Evolutionary conservation across 208 protist genomes (phyloP).

Genomic region (Wallacemonas sp.): DNA sequence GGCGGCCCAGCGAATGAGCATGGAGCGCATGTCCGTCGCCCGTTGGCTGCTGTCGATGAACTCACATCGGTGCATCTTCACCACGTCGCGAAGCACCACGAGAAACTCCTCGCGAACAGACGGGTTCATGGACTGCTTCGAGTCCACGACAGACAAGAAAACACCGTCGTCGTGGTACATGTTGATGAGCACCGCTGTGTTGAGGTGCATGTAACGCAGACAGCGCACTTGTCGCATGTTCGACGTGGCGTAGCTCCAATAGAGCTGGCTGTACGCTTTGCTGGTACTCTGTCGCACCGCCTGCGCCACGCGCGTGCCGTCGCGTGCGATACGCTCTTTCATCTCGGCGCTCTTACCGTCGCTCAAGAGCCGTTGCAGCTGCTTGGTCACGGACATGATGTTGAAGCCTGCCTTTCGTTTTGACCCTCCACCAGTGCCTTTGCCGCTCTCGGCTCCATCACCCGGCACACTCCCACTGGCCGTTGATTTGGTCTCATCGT

Average conservation of each 20-base stretch:
- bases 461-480: background rate
- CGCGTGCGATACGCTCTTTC: slow-evolving; percentile 43
- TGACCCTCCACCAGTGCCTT: background rate
- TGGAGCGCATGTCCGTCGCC: slow-evolving; percentile 43
- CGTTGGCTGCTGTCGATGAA: slow-evolving; percentile 69
- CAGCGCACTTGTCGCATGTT: slow-evolving; percentile 61
- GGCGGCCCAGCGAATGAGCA: slow-evolving; percentile 89
- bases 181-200: slow-evolving; percentile 74
- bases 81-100: slow-evolving; percentile 53
- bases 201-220: slow-evolving; percentile 84
- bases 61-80: slow-evolving; percentile 37
- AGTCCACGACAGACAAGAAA: slow-evolving; percentile 82
- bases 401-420: slow-evolving; percentile 22
- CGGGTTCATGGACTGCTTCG: slow-evolving; percentile 85
- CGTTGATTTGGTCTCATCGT: slow-evolving; percentile 1
- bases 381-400: slow-evolving; percentile 61
- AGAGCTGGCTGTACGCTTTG: slow-evolving; percentile 61
- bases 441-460: background rate
- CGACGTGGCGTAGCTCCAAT: slow-evolving; percentile 59
- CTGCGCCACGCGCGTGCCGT: slow-evolving; percentile 79
- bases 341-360: slow-evolving; percentile 25
- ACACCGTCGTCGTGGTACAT: slow-evolving; percentile 68
- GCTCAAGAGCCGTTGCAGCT: slow-evolving; percentile 66
- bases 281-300: slow-evolving; percentile 79
- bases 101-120: slow-evolving; percentile 72